These are phyloP conservation scores for Syzygium oleosum DNA, from an alignment of 345 rosid species.

Conservation along the genomic window DNA sequence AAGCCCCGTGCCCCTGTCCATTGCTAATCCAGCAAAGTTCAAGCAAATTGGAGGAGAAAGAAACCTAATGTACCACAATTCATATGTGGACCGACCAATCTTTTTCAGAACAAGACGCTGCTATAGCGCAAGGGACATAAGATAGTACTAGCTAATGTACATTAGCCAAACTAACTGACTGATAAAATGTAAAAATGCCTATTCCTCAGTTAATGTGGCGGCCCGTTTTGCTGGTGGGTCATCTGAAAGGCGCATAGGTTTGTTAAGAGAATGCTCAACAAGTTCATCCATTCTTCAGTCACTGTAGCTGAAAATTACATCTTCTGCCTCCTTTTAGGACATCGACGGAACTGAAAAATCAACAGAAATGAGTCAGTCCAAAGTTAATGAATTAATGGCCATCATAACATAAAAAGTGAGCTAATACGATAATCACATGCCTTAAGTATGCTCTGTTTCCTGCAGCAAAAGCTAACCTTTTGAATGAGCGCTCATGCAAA, in stretches of 20 bases:
- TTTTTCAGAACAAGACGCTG: not conserved
- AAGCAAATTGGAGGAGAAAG: not conserved
- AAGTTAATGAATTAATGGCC: not conserved
- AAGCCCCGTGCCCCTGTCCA: not conserved
- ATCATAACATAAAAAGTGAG: not conserved
- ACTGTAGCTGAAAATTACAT: constrained; percentile 96
- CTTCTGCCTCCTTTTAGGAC: constrained; percentile 95
- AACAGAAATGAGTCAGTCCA: not conserved
- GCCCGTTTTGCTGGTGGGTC: constrained; percentile 94
- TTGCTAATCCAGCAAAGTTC: not conserved
- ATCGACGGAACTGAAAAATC: constrained; percentile 61
- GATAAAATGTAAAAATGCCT: constrained; percentile 5
- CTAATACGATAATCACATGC: not conserved
- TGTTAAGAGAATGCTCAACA: constrained; percentile 74
- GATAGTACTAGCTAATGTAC: not conserved
- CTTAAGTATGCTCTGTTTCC: not conserved
- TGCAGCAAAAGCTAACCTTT: not conserved
- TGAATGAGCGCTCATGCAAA: not conserved
- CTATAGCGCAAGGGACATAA: not conserved
- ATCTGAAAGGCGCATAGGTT: constrained; percentile 94
- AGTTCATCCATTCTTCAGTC: constrained; percentile 94
- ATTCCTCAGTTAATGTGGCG: constrained; percentile 84
- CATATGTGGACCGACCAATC: not conserved
- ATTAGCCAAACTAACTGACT: not conserved
- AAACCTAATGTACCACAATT: not conserved